Conservation (phyloP, 129 eudicot genomes). For the Silybum marianum region DNA sequence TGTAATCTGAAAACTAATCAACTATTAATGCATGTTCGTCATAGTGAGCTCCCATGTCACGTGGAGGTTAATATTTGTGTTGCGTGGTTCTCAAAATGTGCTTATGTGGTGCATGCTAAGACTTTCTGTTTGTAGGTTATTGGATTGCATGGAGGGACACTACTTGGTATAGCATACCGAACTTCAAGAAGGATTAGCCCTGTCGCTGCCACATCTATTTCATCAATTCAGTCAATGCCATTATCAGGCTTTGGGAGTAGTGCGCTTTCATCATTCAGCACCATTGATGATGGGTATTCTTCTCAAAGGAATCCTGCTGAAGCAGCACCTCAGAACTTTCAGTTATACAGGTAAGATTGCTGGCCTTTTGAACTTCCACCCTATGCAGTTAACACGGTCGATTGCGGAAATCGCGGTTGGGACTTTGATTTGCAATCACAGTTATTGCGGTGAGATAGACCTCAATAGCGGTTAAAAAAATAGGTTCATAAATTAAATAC, state of each 20-base stretch:
- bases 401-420: too few relatives aligned
- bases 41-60: slow-evolving; percentile 4
- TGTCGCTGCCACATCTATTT: slow-evolving; percentile 87
- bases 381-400: too few relatives aligned
- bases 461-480: too few relatives aligned
- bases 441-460: too few relatives aligned
- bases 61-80: neutral
- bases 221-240: slow-evolving; percentile 94
- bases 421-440: too few relatives aligned
- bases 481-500: too few relatives aligned
- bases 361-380: neutral
- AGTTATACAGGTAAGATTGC: slow-evolving; percentile 60
- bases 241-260: slow-evolving; percentile 76
- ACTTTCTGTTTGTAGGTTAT: slow-evolving; percentile 45
- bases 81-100: neutral
- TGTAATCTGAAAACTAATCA: neutral
- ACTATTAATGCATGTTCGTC: neutral
- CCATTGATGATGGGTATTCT: slow-evolving; percentile 69
- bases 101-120: neutral
- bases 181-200: slow-evolving; percentile 85
- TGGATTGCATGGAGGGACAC: slow-evolving; percentile 95
- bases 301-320: slow-evolving; percentile 62
- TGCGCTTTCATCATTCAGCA: slow-evolving; percentile 70
- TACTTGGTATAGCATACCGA: slow-evolving; percentile 90
- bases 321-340: slow-evolving; percentile 89